Base-by-base conservation (phyloP, 2,329 filamentous ascomycete species). In the Penicillium sp. region DNA sequence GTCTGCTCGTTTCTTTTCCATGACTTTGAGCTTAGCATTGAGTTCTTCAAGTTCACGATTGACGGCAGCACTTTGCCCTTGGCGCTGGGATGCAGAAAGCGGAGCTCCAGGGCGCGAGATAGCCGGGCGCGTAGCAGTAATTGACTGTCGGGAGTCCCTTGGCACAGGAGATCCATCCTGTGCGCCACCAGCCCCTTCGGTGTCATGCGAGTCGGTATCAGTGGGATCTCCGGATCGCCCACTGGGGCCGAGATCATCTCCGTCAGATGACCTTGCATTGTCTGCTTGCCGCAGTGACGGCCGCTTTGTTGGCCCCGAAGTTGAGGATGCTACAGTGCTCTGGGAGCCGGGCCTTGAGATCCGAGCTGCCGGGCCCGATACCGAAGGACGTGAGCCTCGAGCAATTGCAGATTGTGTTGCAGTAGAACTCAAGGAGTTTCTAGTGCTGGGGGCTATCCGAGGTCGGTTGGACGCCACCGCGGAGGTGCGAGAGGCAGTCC, bases 1-100 rank as follows among this genome's bases (percentile, higher is more conserved):
- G 55, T 97, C 92, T 11, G 80, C 66, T 49, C 89, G 78, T 68
- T 95, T 95, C 60, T 92, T 88, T 67, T 99, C 91, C 61, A 97
- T 77, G 3, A 96, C 78, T 46, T 86, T 84, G 2, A 97, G 74
- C 66, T 95, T 96, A 0, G 89, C 85, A 66, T 95, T 90, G 13
- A 96, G 75, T 57, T 95, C 89, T 58, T 96, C 91, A 16, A 92
- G 82, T 63, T 95, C 87, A 54, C 86, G 79, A 18, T 79, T 71
- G 1, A 79, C 75, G 7, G 80, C 70, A 49, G 71, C 78, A 53
- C 57, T 67, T 49, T 70, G 75, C 3, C 72, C 73, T 11, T 76
- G 75, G 18, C 77, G 69, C 57, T 66, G 72, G 27, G 61, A 56
- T 36, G 67, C 57, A 28, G 63, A 57, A 14, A 65, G 67, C 19